phyloP scores from a whole-genome alignment of 2,329 filamentous ascomycete genomes.

The Ploettnerulaceae sp. region DNA sequence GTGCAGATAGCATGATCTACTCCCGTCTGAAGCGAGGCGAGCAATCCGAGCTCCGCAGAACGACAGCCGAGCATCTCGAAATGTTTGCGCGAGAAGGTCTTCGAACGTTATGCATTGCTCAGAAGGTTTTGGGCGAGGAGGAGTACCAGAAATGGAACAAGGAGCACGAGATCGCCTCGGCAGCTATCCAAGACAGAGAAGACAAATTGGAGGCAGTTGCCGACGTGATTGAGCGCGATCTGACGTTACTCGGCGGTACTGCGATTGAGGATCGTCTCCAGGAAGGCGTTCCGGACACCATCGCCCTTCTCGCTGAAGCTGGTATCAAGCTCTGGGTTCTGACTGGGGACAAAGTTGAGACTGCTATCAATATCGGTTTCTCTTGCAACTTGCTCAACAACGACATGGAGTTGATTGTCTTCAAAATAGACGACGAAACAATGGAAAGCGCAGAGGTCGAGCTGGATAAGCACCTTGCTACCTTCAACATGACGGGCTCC shows the following conservation, averaged over 20 bases:
- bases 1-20: constrained; percentile 96
- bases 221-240: constrained; percentile 84
- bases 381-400: constrained; percentile 97
- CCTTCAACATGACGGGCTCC: constrained; percentile 75
- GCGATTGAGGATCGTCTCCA: constrained; percentile 96
- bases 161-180: constrained; percentile 81
- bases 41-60: constrained; percentile 75
- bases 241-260: constrained; percentile 85
- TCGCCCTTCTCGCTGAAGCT: constrained; percentile 81
- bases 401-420: constrained; percentile 91
- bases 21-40: constrained; percentile 80
- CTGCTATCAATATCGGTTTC: constrained; percentile 98
- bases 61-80: constrained; percentile 90
- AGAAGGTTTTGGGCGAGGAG: constrained; percentile 72
- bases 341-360: constrained; percentile 98
- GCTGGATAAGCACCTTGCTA: constrained; percentile 66
- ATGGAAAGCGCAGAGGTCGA: constrained; percentile 58
- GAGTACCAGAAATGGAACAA: constrained; percentile 83
- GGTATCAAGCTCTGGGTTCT: constrained; percentile 99
- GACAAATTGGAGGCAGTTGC: constrained; percentile 88
- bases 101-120: constrained; percentile 88
- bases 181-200: constrained; percentile 79
- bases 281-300: constrained; percentile 94
- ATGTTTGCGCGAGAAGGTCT: constrained; percentile 95
- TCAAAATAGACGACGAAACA: constrained; percentile 78